phyloP scores from a whole-genome alignment of 257 asterid genomes.

The Nicotiana benthamiana region DNA sequence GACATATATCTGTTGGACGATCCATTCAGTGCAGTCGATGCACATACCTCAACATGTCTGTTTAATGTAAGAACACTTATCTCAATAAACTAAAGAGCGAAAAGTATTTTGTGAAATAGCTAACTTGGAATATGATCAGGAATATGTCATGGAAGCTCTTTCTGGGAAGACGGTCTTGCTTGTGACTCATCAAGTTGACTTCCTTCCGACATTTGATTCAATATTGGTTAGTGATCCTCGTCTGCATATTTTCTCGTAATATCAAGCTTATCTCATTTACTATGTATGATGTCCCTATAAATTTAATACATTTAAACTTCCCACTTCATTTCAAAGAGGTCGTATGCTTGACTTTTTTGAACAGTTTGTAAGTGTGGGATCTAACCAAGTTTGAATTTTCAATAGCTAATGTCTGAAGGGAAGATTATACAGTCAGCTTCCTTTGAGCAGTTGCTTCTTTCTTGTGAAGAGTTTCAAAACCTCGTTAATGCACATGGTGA shows the following conservation, averaged over 20 bases:
- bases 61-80: constrained; percentile 17
- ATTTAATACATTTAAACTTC: neutral
- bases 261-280: neutral
- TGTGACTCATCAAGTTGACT: constrained; percentile 44
- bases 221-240: constrained; percentile 25
- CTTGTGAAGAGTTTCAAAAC: constrained; percentile 62
- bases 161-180: constrained; percentile 25
- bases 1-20: constrained; percentile 34
- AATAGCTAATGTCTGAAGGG: constrained; percentile 72
- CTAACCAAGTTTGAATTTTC: neutral
- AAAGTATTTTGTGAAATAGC: neutral
- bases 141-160: constrained; percentile 29
- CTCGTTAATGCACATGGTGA: constrained; percentile 71
- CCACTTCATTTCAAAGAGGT: neutral
- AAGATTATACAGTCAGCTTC: constrained; percentile 56
- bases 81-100: neutral
- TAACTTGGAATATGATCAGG: constrained; percentile 12
- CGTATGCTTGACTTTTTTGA: neutral
- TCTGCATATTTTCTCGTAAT: neutral
- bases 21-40: constrained; percentile 46
- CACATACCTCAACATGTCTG: constrained; percentile 25
- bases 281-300: neutral
- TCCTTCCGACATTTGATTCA: constrained; percentile 32
- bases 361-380: neutral
- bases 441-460: constrained; percentile 39